A percentile compares a stretch with the other conserved stretches of the same genome.
Conservation (phyloP, 75 land plant species). For the Larix kaempferi region DNA sequence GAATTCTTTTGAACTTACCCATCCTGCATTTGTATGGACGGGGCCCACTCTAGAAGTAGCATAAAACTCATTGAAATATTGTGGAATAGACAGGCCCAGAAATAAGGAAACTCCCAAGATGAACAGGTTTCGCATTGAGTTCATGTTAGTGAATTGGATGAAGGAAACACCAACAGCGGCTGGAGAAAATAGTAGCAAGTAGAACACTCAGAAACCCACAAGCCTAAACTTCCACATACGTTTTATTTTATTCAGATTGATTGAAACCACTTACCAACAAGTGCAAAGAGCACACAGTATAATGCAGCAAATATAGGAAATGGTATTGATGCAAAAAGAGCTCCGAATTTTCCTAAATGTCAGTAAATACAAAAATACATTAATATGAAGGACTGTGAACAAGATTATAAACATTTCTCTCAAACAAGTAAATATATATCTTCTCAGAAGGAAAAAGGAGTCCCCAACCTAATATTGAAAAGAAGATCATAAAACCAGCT, state of each 20-base stretch:
- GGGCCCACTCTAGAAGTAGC: slow-evolving; percentile 61
- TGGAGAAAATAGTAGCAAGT: slow-evolving; percentile 25
- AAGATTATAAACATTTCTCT: neutral
- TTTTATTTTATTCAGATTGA: neutral
- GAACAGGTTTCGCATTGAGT: slow-evolving; percentile 79
- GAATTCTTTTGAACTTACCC: slow-evolving; percentile 52
- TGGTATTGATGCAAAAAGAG: slow-evolving; percentile 91
- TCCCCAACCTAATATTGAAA: slow-evolving; percentile 65
- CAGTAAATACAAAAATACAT: neutral
- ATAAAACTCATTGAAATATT: slow-evolving; percentile 72
- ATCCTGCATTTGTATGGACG: slow-evolving; percentile 77
- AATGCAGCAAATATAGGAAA: slow-evolving; percentile 87
- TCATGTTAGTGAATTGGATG: slow-evolving; percentile 94
- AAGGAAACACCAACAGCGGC: slow-evolving; percentile 86
- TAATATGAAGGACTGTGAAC: neutral
- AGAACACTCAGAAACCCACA: neutral
- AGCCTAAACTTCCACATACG: neutral
- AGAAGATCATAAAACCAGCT: slow-evolving; percentile 88
- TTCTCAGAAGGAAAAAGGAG: neutral
- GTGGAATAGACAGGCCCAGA: slow-evolving; percentile 90
- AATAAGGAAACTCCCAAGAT: slow-evolving; percentile 85
- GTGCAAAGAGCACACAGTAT: slow-evolving; percentile 87
- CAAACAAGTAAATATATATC: neutral
- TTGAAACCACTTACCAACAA: slow-evolving; percentile 55
- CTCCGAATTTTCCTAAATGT: slow-evolving; percentile 90